Percentiles rank a stretch among this genome's conserved stretches.
Conservation (phyloP, 495 filamentous ascomycete species). For the Alectoria sarmentosa region DNA sequence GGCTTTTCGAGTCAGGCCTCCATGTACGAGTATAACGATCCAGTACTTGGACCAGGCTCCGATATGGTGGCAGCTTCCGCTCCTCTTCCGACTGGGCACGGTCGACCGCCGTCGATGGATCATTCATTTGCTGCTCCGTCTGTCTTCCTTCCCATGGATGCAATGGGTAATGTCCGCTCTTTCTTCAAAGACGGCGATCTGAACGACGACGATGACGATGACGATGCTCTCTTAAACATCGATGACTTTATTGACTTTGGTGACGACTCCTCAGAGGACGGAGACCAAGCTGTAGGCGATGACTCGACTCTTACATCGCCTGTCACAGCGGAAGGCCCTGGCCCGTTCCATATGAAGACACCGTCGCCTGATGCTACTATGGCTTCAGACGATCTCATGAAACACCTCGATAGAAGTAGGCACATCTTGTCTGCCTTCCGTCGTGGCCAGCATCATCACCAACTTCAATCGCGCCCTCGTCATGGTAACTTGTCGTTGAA, state of each 20-base stretch:
- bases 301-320: slow-evolving; percentile 25
- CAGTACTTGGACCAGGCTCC: slow-evolving; percentile 60
- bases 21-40: slow-evolving; percentile 36
- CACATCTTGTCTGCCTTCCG: slow-evolving; percentile 73
- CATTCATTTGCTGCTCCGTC: slow-evolving; percentile 66
- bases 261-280: slow-evolving; percentile 48
- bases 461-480: slow-evolving; percentile 51
- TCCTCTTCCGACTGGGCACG: slow-evolving; percentile 37
- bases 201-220: slow-evolving; percentile 54
- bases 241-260: slow-evolving; percentile 69
- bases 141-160: slow-evolving; percentile 66
- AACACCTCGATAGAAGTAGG: slow-evolving; percentile 62
- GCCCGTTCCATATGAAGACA: slow-evolving; percentile 27
- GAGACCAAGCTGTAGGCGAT: slow-evolving; percentile 32
- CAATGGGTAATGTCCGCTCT: slow-evolving; percentile 48
- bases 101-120: slow-evolving; percentile 51
- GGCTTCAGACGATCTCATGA: slow-evolving; percentile 47
- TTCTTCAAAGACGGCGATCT: slow-evolving; percentile 41
- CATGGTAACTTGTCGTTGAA: slow-evolving; percentile 44
- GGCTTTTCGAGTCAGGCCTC: slow-evolving; percentile 36
- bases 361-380: slow-evolving; percentile 41
- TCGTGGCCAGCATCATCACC: slow-evolving; percentile 66
- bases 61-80: slow-evolving; percentile 70
- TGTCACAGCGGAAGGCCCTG: neutral
- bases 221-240: slow-evolving; percentile 56